phyloP scores from a whole-genome alignment of 1,139 yeast genomes.

The Kazachstania sp. region DNA sequence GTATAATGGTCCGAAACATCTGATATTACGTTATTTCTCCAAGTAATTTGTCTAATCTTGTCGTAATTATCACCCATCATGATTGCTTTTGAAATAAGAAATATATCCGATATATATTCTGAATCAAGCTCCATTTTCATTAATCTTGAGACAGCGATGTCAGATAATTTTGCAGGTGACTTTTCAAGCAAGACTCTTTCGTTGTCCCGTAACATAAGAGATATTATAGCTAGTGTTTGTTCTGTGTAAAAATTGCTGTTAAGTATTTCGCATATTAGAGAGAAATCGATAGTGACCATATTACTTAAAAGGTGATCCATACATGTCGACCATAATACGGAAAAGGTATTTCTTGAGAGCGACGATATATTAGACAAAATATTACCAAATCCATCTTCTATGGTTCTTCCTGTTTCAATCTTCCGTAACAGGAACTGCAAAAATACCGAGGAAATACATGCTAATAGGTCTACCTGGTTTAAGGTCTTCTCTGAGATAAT shows the following conservation, averaged over 20 bases:
- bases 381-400: neutral
- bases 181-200: neutral
- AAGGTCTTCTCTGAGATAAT: too few relatives aligned
- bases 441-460: slow-evolving; percentile 1
- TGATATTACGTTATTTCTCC: neutral
- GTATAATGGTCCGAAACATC: neutral
- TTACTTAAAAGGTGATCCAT: too few relatives aligned
- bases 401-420: neutral
- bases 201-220: neutral
- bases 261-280: too few relatives aligned
- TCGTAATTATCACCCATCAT: neutral
- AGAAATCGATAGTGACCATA: too few relatives aligned
- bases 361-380: neutral
- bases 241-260: neutral
- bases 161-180: neutral
- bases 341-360: too few relatives aligned
- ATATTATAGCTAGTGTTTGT: neutral
- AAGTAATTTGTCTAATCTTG: neutral
- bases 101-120: neutral
- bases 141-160: neutral
- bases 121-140: neutral
- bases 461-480: neutral
- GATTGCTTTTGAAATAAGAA: neutral
- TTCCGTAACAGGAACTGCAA: neutral
- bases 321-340: too few relatives aligned